Evolutionary conservation across 208 protist species (phyloP), one percentile per base, ranked within the genome.

Genomic region (Naegleria fowleri): DNA sequence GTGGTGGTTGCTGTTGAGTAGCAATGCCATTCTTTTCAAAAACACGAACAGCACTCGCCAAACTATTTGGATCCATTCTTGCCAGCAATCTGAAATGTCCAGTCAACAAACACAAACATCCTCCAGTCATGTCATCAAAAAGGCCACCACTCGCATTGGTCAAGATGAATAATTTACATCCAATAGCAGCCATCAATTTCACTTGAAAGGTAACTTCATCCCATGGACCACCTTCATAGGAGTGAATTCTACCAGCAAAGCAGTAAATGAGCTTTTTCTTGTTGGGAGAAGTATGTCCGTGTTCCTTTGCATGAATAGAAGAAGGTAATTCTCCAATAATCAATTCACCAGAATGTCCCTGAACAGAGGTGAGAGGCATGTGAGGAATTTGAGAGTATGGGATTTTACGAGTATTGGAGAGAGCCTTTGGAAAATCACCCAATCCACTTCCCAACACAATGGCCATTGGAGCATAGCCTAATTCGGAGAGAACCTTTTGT

Each of bases 161-260:
- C 7, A 79, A 6, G 25, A 79, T 79, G 16, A 39, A 90, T 51
- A 90, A 16, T 48, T 90, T 90, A 7, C 9, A 33, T 22, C 87
- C 87, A 36, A 90, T 29, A 15, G 11, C 11, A 48, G n/a, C 36
- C n/a, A 83, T 51, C 13, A 90, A 79, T 25, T 48, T 19, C 25
- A 79, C 87, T 51, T 51, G 33, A 51, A 90, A 90, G 39, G 38
- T 51, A 29, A 90, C 55, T 83, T 90, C 55, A 36, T 67, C 3
- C 36, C 29, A 79, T 51, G 33, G 19, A 36, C 59, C 59, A 19
- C 87, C 87, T 79, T 90, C 87, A 90, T 90, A 90, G 0, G 87
- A 75, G 33, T 90, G 87, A 51, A 83, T 15, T 90, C 87, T 90
- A n/a, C 55, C 55, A 36, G 55, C 51, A 41, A 90, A 90, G 79